Evolutionary conservation across 176 grass and related monocot genomes (phyloP), one percentile per base, ranked within the genome.

Genomic region (Hordeum marinum): DNA sequence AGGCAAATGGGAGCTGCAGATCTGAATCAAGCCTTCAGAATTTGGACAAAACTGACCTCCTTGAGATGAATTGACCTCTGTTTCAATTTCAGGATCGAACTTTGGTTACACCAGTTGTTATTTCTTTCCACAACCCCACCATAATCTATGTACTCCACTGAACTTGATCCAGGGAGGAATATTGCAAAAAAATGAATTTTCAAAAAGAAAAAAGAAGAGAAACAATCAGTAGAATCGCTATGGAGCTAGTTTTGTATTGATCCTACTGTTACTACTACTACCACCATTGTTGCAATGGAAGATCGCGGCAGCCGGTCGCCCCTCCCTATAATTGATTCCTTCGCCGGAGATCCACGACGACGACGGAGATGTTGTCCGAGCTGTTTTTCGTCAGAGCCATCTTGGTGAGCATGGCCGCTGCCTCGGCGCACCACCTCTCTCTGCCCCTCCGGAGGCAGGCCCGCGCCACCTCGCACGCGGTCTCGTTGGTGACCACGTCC

Each of bases 401-500:
- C 88, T 99, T 99, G n/a, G 94, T 88, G 75, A 99, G 90, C 46
- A 99, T 31, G 73, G 93, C 84, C n/a, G 96, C 94, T 0, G 94
- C 96, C 80, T 99, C 90, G 3, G 89, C 80, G 76, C 91, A 99
- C 82, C 88, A 87, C 84, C 80, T 71, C 48, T 91, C 78, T 20
- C 73, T 63, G 9, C 80, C 91, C 11, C 93, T 50, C 2, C 66
- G 71, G 23, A 99, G 91, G 90, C 90, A 96, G 4, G 83, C 93
- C 54, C 81, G 80, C 10, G 90, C 96, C 24, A 96, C 82, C 75
- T 88, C 84, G 80, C 91, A 99, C 1, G 91, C 96, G 15, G 78
- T 90, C 88, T 94, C 72, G 81, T 94, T 99, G 68, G 27, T 99
- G 2, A 99, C 90, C 40, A 96, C 96, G 78, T 99, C 96, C 96